These are phyloP conservation scores for Chlorella sp. DNA, from an alignment of 139 green algal species.

Conservation along the genomic window DNA sequence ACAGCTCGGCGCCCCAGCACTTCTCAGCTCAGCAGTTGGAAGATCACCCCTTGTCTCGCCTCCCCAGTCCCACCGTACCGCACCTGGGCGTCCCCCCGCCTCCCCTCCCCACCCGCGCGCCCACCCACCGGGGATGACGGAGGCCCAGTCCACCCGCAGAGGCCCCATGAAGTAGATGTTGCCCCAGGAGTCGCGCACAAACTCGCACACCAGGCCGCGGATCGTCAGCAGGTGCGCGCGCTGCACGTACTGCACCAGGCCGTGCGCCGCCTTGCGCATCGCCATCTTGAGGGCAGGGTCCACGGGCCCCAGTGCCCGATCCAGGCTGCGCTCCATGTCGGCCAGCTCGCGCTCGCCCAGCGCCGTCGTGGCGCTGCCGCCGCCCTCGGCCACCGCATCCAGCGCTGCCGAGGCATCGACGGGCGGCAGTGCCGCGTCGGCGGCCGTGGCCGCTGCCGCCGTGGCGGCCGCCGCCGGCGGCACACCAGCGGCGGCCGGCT, in stretches of 20 bases:
- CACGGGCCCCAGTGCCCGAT: slow-evolving; percentile 26
- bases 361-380: background rate
- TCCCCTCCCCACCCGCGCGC: background rate
- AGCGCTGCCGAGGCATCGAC: background rate
- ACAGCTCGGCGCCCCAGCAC: too few relatives aligned
- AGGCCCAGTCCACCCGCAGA: slow-evolving; percentile 58
- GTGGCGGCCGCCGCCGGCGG: too few relatives aligned
- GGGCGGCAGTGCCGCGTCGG: background rate
- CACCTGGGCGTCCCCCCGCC: too few relatives aligned
- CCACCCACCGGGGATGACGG: slow-evolving; percentile 14
- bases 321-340: slow-evolving; percentile 11
- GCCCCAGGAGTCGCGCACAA: slow-evolving; percentile 38
- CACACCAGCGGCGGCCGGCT: background rate
- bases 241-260: slow-evolving; percentile 67
- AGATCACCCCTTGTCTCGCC: background rate
- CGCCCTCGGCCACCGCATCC: background rate
- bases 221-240: slow-evolving; percentile 56
- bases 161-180: slow-evolving; percentile 52
- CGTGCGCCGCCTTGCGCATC: slow-evolving; percentile 41
- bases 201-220: slow-evolving; percentile 51
- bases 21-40: background rate
- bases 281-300: slow-evolving; percentile 56
- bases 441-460: background rate
- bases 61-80: too few relatives aligned
- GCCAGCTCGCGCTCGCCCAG: slow-evolving; percentile 2